These are phyloP conservation scores for Orbilia ellipsospora DNA, from an alignment of 2,329 filamentous ascomycete genomes.

Conservation along the genomic window DNA sequence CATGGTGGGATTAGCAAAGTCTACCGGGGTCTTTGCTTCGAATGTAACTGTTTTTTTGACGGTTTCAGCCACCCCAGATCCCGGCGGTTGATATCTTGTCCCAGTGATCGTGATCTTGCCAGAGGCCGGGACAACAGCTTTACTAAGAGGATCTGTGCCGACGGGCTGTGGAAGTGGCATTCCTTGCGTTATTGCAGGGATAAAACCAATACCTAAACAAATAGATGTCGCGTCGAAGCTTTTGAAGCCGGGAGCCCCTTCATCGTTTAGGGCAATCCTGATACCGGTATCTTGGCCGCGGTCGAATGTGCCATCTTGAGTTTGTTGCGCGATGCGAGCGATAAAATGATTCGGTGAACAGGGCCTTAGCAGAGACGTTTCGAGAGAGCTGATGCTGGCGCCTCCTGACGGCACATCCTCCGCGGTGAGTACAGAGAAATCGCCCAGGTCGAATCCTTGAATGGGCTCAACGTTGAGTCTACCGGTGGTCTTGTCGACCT, in stretches of 20 bases:
- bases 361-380: constrained; percentile 13
- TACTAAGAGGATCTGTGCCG: neutral
- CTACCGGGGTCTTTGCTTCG: constrained; percentile 3
- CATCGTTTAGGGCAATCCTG: constrained; percentile 8
- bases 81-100: constrained; percentile 10
- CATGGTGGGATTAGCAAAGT: neutral
- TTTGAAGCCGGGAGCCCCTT: constrained; percentile 15
- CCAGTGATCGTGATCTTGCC: constrained; percentile 22
- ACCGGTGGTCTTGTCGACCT: constrained; percentile 4
- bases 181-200: constrained; percentile 30
- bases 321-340: constrained; percentile 4
- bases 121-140: constrained; percentile 6
- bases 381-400: constrained; percentile 1
- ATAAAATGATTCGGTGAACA: constrained; percentile 31
- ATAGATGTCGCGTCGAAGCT: constrained; percentile 21
- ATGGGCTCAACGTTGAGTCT: constrained; percentile 11
- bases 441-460: constrained; percentile 18
- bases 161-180: neutral
- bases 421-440: constrained; percentile 25
- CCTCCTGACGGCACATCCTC: neutral
- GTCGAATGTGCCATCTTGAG: constrained; percentile 8
- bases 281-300: constrained; percentile 13
- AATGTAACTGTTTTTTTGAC: neutral
- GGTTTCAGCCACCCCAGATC: neutral
- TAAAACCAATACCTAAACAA: constrained; percentile 18